A percentile compares a stretch with the other conserved stretches of the same genome.
Evolutionary conservation across 2,329 filamentous ascomycete species (phyloP).

Genomic region (Massarina eburnea): DNA sequence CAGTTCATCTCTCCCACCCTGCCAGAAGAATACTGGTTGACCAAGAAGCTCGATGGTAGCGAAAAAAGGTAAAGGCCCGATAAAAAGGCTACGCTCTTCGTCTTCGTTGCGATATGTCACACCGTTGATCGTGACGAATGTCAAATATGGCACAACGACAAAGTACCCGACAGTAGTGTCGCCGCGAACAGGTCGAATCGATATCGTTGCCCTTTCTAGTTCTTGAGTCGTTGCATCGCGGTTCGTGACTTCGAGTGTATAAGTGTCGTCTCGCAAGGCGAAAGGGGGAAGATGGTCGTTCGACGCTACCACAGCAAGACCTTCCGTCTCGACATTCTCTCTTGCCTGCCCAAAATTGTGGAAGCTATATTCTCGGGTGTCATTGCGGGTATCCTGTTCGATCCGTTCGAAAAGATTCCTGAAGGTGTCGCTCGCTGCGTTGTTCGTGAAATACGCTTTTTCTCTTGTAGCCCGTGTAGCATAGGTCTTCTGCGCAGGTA

Average conservation of each 20-base stretch:
- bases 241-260: background rate
- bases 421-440: background rate
- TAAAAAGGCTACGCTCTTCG: slow-evolving; percentile 4
- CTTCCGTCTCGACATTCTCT: background rate
- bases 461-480: too few species aligned
- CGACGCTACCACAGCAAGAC: background rate
- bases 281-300: background rate
- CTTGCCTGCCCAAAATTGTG: background rate
- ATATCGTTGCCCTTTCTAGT: background rate
- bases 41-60: slow-evolving; percentile 22
- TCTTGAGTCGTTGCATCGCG: background rate
- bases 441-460: too few species aligned
- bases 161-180: slow-evolving; percentile 7
- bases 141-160: slow-evolving; percentile 10
- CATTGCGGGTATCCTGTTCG: background rate
- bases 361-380: background rate
- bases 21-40: slow-evolving; percentile 24
- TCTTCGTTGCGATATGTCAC: slow-evolving; percentile 14
- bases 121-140: slow-evolving; percentile 18
- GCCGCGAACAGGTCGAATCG: slow-evolving; percentile 3
- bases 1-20: background rate
- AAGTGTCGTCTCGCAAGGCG: background rate
- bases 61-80: slow-evolving; percentile 22
- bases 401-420: background rate
- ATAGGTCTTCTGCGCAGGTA: background rate